These are phyloP conservation scores for Phytophthora agathidicida DNA, from an alignment of 352 stramenopile genomes.

Conservation along the genomic window DNA sequence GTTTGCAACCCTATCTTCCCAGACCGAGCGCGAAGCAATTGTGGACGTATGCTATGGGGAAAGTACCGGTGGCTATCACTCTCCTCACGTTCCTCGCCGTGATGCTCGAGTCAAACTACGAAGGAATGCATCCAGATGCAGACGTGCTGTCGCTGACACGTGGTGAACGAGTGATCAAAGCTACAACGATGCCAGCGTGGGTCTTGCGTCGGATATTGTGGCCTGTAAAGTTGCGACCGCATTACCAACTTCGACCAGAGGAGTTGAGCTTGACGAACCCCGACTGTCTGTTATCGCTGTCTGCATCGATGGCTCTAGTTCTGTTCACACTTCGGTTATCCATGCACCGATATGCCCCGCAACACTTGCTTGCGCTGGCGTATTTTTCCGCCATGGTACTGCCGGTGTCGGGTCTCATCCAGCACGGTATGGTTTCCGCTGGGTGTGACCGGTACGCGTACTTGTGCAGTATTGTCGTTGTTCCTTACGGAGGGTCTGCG, in stretches of 20 bases:
- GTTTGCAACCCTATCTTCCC: constrained; percentile 13
- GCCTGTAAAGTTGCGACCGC: constrained; percentile 51
- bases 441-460: constrained; percentile 73
- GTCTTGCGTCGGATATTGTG: constrained; percentile 46
- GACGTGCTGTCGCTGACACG: constrained; percentile 49
- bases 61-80: constrained; percentile 28
- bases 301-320: constrained; percentile 9
- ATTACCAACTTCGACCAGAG: constrained; percentile 56
- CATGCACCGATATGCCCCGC: constrained; percentile 17
- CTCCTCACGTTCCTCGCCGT: constrained; percentile 37
- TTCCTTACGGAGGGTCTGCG: constrained; percentile 40
- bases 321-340: constrained; percentile 24
- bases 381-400: constrained; percentile 60
- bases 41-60: constrained; percentile 28
- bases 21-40: constrained; percentile 5
- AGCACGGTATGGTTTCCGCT: constrained; percentile 70
- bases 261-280: constrained; percentile 39
- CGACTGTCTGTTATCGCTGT: constrained; percentile 44
- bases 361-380: constrained; percentile 37
- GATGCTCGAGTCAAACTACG: constrained; percentile 53
- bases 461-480: constrained; percentile 48
- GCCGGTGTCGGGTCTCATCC: constrained; percentile 66
- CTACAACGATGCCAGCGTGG: constrained; percentile 41
- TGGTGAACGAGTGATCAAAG: constrained; percentile 55
- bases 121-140: constrained; percentile 39